Conservation (phyloP, 495 filamentous ascomycete species). For the Xylaria cubensis region DNA sequence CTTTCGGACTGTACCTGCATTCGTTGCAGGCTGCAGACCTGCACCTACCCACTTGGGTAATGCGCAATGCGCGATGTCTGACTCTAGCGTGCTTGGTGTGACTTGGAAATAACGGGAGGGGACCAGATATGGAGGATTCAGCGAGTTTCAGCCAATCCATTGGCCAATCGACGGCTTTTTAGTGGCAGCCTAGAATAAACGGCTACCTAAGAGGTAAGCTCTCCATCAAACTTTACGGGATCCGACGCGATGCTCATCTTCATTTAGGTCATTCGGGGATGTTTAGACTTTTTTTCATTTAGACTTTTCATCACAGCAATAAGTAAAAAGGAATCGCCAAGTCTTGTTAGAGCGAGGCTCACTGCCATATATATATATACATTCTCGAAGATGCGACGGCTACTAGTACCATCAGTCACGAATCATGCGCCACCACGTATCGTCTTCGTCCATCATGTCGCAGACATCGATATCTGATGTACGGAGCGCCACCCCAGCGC, state of each 20-base stretch:
- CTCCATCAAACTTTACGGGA: neutral
- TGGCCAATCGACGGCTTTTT: neutral
- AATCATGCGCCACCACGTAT: neutral
- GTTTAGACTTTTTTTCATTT: neutral
- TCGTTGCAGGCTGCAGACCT: neutral
- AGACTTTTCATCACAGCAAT: neutral
- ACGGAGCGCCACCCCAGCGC: neutral
- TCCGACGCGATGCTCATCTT: neutral
- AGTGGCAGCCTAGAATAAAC: slow-evolving; percentile 5
- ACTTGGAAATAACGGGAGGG: neutral
- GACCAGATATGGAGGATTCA: neutral
- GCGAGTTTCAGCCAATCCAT: neutral
- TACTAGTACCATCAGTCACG: neutral
- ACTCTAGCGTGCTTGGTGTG: slow-evolving; percentile 1
- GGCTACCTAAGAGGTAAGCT: neutral
- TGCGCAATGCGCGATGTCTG: neutral
- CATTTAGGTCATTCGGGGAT: neutral
- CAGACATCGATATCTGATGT: neutral
- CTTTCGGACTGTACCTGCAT: neutral
- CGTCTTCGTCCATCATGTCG: slow-evolving; percentile 1
- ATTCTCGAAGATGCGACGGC: neutral
- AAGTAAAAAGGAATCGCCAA: neutral
- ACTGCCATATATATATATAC: neutral
- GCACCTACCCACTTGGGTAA: neutral
- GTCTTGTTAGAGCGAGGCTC: neutral